Percentiles rank a stretch among this genome's conserved stretches.
Evolutionary conservation across 2,329 filamentous ascomycete genomes (phyloP).

Genomic region (Cytospora piceicola): DNA sequence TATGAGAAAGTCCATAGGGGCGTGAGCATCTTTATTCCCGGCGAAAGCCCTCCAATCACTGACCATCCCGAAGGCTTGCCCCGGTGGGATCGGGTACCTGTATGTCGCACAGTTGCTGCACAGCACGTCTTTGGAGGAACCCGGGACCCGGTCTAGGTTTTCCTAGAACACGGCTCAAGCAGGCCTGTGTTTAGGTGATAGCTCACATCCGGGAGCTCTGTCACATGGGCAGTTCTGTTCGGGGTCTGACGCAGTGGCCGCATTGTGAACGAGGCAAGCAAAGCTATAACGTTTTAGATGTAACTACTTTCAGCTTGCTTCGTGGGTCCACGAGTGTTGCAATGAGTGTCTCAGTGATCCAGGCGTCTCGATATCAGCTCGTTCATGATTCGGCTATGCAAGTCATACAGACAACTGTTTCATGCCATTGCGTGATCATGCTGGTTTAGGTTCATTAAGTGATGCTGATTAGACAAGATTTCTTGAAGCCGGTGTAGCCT

Average conservation of each 20-base stretch:
- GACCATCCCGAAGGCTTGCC: too few relatives aligned
- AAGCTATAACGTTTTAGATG: background rate
- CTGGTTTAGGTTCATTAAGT: background rate
- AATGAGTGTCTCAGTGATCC: background rate
- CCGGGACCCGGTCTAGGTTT: too few relatives aligned
- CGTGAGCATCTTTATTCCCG: too few relatives aligned
- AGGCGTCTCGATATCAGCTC: background rate
- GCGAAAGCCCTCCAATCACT: too few relatives aligned
- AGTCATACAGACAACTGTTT: background rate
- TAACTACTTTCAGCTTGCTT: background rate
- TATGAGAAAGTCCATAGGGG: too few relatives aligned
- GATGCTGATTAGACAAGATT: background rate
- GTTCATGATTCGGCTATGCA: background rate
- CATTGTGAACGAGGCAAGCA: background rate
- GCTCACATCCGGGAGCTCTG: background rate
- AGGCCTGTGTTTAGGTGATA: background rate
- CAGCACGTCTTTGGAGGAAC: too few relatives aligned
- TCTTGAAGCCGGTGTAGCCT: background rate
- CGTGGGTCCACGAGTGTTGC: background rate
- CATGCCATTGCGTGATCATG: background rate
- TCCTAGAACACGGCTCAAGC: too few relatives aligned
- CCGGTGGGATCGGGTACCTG: too few relatives aligned
- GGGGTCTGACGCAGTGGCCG: background rate
- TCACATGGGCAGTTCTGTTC: background rate
- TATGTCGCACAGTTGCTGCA: too few relatives aligned